phyloP scores from a whole-genome alignment of 441 rosid species.

The Arabidopsis hybrid region DNA sequence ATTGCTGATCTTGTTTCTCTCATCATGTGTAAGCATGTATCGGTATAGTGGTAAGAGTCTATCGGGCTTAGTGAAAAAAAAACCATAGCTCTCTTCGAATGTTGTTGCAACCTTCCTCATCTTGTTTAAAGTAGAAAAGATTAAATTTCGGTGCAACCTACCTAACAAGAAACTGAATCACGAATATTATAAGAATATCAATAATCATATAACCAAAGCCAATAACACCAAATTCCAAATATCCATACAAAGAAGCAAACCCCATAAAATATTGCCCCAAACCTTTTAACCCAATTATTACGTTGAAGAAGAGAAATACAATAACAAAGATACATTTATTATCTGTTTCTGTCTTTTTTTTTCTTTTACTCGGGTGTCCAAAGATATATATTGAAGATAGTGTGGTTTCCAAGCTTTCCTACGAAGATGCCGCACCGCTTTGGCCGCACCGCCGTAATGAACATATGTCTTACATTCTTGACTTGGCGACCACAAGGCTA shows the following conservation, averaged over 20 bases:
- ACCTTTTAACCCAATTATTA: slow-evolving; percentile 31
- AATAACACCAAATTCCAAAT: slow-evolving; percentile 22
- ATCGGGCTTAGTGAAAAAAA: neutral
- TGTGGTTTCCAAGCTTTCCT: slow-evolving; percentile 27
- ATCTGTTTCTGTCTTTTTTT: slow-evolving; percentile 11
- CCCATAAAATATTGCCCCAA: slow-evolving; percentile 38
- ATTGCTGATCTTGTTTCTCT: neutral
- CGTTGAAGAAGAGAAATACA: slow-evolving; percentile 16
- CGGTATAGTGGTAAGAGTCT: neutral
- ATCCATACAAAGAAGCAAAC: slow-evolving; percentile 38
- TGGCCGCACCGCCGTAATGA: slow-evolving; percentile 15
- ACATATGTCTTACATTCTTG: slow-evolving; percentile 64
- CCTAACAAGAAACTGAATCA: slow-evolving; percentile 1
- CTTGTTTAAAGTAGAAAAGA: neutral
- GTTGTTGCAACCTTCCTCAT: neutral
- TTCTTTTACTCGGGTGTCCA: slow-evolving; percentile 11
- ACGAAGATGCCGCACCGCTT: slow-evolving; percentile 16
- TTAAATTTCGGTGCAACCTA: neutral
- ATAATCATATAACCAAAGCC: slow-evolving; percentile 19
- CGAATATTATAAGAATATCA: slow-evolving; percentile 14
- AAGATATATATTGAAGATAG: slow-evolving; percentile 39
- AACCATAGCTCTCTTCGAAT: no score
- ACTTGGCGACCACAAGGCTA: slow-evolving; percentile 71
- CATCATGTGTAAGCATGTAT: no score
- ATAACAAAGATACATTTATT: slow-evolving; percentile 32